Evolutionary conservation across 306 rosid species (phyloP).

Genomic region (Trifolium pratense): DNA sequence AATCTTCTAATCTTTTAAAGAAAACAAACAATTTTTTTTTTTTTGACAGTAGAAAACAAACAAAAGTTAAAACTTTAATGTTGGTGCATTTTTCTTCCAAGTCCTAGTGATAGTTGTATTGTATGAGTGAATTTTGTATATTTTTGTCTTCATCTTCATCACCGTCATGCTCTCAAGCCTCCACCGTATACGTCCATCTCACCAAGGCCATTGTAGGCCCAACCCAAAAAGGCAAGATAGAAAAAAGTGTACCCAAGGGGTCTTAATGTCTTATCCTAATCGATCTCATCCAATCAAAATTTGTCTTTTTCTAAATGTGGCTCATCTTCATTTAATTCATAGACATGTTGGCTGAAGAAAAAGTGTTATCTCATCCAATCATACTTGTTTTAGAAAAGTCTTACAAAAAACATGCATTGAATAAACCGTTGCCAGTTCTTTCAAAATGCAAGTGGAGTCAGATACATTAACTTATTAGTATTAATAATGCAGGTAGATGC

Average conservation of each 20-base stretch:
- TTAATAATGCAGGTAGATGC: not conserved
- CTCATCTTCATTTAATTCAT: not conserved
- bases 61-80: no score
- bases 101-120: no score
- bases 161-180: not conserved
- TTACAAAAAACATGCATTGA: conserved; percentile 1
- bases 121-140: no score
- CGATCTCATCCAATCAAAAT: not conserved
- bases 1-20: no score
- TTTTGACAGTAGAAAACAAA: no score
- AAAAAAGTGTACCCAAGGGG: not conserved
- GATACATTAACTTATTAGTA: not conserved
- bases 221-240: not conserved
- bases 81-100: no score
- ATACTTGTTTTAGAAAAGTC: conserved; percentile 7
- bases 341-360: conserved; percentile 8
- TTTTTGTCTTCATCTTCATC: not conserved
- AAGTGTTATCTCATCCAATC: not conserved
- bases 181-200: not conserved
- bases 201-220: not conserved
- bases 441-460: conserved; percentile 6
- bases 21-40: no score
- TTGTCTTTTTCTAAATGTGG: not conserved
- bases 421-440: not conserved
- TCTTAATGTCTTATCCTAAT: not conserved